Evolutionary conservation across 1,139 yeast genomes (phyloP).

Genomic region (Magnusiomyces ingens): DNA sequence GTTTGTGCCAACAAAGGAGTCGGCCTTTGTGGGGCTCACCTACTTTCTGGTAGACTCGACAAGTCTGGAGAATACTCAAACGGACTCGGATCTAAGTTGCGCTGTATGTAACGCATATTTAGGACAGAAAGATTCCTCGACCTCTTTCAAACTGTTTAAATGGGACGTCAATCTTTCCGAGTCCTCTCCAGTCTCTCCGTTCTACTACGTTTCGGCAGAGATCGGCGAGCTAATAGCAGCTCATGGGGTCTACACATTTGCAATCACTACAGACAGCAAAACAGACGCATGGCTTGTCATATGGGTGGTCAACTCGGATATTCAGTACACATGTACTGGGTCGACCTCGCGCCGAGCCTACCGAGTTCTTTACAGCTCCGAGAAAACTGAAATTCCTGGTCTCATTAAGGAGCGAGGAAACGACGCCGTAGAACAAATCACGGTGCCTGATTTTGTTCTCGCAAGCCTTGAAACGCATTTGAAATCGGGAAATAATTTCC

Average conservation of each 20-base stretch:
- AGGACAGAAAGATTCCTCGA: slow-evolving; percentile 35
- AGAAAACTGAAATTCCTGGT: slow-evolving; percentile 20
- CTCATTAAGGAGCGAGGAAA: slow-evolving; percentile 16
- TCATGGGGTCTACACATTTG: slow-evolving; percentile 33
- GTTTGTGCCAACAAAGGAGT: slow-evolving; percentile 42
- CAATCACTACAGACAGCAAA: slow-evolving; percentile 18
- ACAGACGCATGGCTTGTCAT: slow-evolving; percentile 20
- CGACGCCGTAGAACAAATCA: not conserved
- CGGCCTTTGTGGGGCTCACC: slow-evolving; percentile 51
- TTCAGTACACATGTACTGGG: slow-evolving; percentile 27
- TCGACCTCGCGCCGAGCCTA: slow-evolving; percentile 30
- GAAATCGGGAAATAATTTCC: not conserved
- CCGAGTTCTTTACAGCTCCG: slow-evolving; percentile 39
- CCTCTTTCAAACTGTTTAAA: slow-evolving; percentile 44
- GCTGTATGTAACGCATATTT: slow-evolving; percentile 30
- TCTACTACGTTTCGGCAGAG: slow-evolving; percentile 24
- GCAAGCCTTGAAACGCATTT: not conserved
- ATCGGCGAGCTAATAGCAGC: slow-evolving; percentile 29
- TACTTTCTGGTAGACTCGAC: slow-evolving; percentile 40
- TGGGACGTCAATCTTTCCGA: slow-evolving; percentile 45
- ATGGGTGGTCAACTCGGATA: slow-evolving; percentile 56
- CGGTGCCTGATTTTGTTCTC: not conserved
- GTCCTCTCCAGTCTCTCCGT: slow-evolving; percentile 14
- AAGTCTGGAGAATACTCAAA: not conserved
- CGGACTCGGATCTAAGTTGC: slow-evolving; percentile 3